phyloP scores from a whole-genome alignment of 1,139 yeast species.

The Suhomyces maxii region DNA sequence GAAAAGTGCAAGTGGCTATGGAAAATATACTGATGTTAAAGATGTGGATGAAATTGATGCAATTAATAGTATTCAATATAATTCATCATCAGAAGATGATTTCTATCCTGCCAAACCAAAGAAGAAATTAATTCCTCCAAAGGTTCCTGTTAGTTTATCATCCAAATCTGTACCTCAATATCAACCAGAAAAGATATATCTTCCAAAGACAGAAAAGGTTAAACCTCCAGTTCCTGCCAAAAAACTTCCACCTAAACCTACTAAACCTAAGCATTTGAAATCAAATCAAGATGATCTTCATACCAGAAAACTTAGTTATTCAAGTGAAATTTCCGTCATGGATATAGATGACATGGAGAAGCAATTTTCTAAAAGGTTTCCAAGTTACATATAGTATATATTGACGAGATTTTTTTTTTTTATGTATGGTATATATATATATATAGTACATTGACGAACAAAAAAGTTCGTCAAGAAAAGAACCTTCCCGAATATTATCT shows the following conservation, averaged over 20 bases:
- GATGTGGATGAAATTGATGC: conserved; percentile 42
- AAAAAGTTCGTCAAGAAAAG: too few species aligned
- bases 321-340: conserved; percentile 49
- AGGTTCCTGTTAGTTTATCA: conserved; percentile 32
- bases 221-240: conserved; percentile 19
- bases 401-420: conserved; percentile 1
- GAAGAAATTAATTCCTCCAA: conserved; percentile 28
- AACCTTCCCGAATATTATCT: too few species aligned
- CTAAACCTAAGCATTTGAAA: conserved; percentile 57
- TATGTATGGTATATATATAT: not conserved
- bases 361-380: conserved; percentile 54
- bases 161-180: not conserved
- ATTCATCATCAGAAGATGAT: conserved; percentile 8
- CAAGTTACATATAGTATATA: conserved; percentile 44
- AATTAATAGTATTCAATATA: conserved; percentile 26
- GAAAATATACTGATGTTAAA: conserved; percentile 60
- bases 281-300: conserved; percentile 16
- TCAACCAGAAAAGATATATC: not conserved
- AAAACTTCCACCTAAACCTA: conserved; percentile 62
- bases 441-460: not conserved
- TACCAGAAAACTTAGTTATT: conserved; percentile 32
- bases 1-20: conserved; percentile 75
- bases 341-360: conserved; percentile 58
- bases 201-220: conserved; percentile 1
- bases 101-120: conserved; percentile 4